phyloP scores from a whole-genome alignment of 2,329 filamentous ascomycete genomes.

The Arthroderma sp. region DNA sequence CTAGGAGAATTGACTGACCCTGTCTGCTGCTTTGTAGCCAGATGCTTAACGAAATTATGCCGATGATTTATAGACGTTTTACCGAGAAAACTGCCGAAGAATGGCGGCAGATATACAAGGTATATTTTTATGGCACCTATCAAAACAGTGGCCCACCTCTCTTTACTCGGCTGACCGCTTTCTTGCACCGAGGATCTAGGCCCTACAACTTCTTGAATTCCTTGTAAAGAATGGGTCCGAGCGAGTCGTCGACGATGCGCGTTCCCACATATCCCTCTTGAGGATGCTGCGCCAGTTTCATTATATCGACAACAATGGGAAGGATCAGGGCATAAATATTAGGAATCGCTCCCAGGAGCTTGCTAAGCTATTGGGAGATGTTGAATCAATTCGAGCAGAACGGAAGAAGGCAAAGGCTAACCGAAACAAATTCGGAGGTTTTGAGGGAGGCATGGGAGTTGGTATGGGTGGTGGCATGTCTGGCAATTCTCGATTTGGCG shows the following conservation, averaged over 20 bases:
- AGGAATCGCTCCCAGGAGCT: constrained; percentile 93
- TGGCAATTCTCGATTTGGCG: constrained; percentile 60
- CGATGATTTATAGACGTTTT: constrained; percentile 98
- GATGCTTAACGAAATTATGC: constrained; percentile 98
- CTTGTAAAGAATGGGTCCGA: constrained; percentile 97
- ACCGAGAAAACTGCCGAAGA: constrained; percentile 97
- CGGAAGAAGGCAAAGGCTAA: constrained; percentile 81
- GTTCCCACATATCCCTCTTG: constrained; percentile 83
- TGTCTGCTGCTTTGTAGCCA: constrained; percentile 45
- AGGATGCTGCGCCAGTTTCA: constrained; percentile 99
- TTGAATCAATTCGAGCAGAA: constrained; percentile 41
- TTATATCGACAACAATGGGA: constrained; percentile 89
- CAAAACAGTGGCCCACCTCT: background rate
- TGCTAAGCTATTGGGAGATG: constrained; percentile 77
- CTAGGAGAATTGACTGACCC: constrained; percentile 5
- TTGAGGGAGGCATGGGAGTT: constrained; percentile 55
- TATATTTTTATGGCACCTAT: constrained; percentile 20
- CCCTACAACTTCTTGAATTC: constrained; percentile 62
- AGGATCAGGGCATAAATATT: constrained; percentile 96
- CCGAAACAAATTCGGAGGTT: constrained; percentile 88
- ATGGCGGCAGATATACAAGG: constrained; percentile 99
- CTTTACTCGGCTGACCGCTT: background rate
- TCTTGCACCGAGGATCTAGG: constrained; percentile 25
- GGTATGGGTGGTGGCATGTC: constrained; percentile 38
- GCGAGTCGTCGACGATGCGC: constrained; percentile 89